A percentile compares a stretch with the other conserved stretches of the same genome.
Conservation (phyloP, 164 flowering plant genomes). For the Litsea cubeba region DNA sequence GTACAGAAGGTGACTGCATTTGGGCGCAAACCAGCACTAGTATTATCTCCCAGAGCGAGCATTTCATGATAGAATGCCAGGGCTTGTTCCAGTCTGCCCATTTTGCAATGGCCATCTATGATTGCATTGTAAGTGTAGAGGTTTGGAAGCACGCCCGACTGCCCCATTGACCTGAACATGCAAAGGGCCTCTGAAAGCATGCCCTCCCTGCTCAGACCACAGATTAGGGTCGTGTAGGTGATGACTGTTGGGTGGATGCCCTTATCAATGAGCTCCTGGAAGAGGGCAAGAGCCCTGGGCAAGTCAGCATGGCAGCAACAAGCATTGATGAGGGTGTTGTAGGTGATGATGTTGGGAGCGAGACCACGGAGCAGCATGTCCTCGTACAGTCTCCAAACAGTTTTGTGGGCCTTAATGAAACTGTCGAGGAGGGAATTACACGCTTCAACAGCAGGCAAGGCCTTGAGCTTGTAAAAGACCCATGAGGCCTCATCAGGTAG, state of each 20-base stretch:
- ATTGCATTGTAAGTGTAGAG: conserved; percentile 53
- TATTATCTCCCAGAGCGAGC: conserved; percentile 12
- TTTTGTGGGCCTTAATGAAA: conserved; percentile 34
- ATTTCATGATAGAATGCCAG: conserved; percentile 45
- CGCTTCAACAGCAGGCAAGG: conserved; percentile 44
- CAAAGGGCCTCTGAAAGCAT: conserved; percentile 41
- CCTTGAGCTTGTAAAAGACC: conserved; percentile 42
- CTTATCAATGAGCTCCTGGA: conserved; percentile 51
- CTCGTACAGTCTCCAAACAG: conserved; percentile 45
- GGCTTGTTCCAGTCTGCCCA: conserved; percentile 27
- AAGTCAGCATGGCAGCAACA: conserved; percentile 43
- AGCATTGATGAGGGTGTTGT: conserved; percentile 55
- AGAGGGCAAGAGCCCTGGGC: conserved; percentile 30
- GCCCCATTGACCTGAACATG: conserved; percentile 42
- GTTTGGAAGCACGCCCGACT: conserved; percentile 47
- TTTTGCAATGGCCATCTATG: conserved; percentile 64
- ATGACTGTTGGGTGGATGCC: conserved; percentile 52
- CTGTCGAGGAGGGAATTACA: conserved; percentile 60
- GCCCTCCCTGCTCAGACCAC: conserved; percentile 44
- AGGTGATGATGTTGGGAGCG: conserved; percentile 44
- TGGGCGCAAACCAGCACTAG: conserved; percentile 33
- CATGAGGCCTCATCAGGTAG: conserved; percentile 59
- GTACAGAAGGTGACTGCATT: conserved; percentile 55
- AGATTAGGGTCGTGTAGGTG: conserved; percentile 54
- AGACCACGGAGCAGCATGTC: conserved; percentile 44